Evolutionary conservation across 768 basidiomycete species (phyloP).

Genomic region (Hirschioporus abietinus): DNA sequence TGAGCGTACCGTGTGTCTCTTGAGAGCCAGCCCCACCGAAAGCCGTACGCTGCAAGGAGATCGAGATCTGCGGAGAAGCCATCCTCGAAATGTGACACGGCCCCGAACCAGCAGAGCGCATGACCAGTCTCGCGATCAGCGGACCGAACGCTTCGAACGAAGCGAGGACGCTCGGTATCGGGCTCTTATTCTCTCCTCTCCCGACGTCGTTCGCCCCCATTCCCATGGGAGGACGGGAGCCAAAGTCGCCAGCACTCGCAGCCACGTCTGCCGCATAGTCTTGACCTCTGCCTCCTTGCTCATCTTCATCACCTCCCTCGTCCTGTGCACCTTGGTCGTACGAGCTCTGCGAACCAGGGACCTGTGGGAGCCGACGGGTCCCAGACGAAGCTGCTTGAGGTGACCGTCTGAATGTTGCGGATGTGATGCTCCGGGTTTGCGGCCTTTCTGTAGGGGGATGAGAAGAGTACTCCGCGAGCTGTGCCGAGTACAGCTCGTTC

Average conservation of each 20-base stretch:
- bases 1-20: conserved; percentile 60
- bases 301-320: not conserved
- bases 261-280: not conserved
- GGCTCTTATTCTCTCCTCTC: not conserved
- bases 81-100: conserved; percentile 8
- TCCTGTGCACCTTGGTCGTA: not conserved
- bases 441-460: not conserved
- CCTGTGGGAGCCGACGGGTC: not conserved
- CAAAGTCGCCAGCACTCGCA: not conserved
- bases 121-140: conserved; percentile 35
- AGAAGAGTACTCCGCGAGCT: not conserved
- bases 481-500: not conserved
- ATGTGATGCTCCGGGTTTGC: too few species aligned
- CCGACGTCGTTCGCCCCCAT: not conserved
- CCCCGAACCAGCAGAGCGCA: not conserved
- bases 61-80: conserved; percentile 42
- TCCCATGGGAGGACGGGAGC: too few species aligned
- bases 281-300: not conserved
- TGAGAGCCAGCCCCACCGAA: conserved; percentile 43
- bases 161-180: conserved; percentile 27
- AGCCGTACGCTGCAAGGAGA: conserved; percentile 65
- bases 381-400: not conserved
- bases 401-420: not conserved
- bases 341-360: not conserved
- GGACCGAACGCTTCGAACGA: conserved; percentile 41